Conservation (phyloP, 169 alveolate genomes). For the Plasmodium billcollinsi region DNA sequence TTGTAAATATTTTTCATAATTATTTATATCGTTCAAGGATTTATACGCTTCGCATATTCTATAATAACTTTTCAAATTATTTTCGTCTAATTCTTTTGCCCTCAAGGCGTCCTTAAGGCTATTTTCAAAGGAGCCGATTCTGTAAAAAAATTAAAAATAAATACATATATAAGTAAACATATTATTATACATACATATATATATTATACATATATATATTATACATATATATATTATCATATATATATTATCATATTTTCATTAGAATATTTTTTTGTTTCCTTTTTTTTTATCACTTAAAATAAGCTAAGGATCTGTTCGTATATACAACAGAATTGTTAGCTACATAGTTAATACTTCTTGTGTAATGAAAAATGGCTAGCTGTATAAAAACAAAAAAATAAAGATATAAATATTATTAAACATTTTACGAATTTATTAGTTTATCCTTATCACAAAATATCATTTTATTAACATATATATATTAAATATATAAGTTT, state of each 20-base stretch:
- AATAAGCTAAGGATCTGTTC: slow-evolving; percentile 62
- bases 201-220: no score
- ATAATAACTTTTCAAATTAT: slow-evolving; percentile 56
- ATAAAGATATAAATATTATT: background rate
- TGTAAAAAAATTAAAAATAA: slow-evolving; percentile 1
- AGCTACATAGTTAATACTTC: slow-evolving; percentile 42
- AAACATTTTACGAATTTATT: no score
- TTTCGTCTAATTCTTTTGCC: slow-evolving; percentile 36
- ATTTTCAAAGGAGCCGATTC: slow-evolving; percentile 42
- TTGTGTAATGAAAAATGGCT: slow-evolving; percentile 53
- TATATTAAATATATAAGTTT: no score
- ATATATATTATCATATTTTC: background rate
- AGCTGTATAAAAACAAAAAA: slow-evolving; percentile 10
- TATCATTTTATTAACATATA: background rate
- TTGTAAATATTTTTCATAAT: slow-evolving; percentile 26
- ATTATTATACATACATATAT: no score
- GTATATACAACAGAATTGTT: slow-evolving; percentile 33
- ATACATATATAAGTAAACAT: background rate
- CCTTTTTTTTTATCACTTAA: slow-evolving; percentile 18
- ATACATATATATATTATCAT: no score
- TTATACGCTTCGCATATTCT: slow-evolving; percentile 60
- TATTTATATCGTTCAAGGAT: slow-evolving; percentile 33
- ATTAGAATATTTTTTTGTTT: background rate
- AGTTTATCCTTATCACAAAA: background rate
- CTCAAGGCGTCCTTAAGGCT: slow-evolving; percentile 54